These are phyloP conservation scores for Solanum microdontum DNA, from an alignment of 257 asterid species.

Conservation along the genomic window DNA sequence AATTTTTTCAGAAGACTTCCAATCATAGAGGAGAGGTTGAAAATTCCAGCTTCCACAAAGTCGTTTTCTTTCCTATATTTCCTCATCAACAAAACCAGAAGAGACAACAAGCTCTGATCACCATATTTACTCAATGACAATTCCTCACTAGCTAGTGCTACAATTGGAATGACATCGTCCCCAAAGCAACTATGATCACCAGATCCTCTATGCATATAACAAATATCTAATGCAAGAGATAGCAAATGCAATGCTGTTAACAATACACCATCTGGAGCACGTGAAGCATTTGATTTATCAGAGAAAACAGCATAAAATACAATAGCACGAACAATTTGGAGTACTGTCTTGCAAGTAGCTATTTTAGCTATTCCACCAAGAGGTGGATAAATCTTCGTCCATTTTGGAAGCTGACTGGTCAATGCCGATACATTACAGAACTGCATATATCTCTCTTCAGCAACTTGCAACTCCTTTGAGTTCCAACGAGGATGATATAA, in stretches of 20 bases:
- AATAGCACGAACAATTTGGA: slow-evolving; percentile 74
- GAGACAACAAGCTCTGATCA: slow-evolving; percentile 84
- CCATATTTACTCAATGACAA: slow-evolving; percentile 41
- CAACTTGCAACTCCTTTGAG: slow-evolving; percentile 79
- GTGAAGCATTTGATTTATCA: slow-evolving; percentile 38
- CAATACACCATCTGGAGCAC: slow-evolving; percentile 84
- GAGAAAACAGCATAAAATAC: slow-evolving; percentile 65
- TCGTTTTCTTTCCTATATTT: slow-evolving; percentile 56
- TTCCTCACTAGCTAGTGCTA: slow-evolving; percentile 75
- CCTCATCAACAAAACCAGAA: slow-evolving; percentile 76
- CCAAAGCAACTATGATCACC: slow-evolving; percentile 35
- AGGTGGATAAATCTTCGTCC: slow-evolving; percentile 78
- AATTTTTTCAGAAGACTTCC: slow-evolving; percentile 50
- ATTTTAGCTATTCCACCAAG: slow-evolving; percentile 70
- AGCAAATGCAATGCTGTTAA: slow-evolving; percentile 73
- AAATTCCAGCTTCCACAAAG: slow-evolving; percentile 51
- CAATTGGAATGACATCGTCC: slow-evolving; percentile 58
- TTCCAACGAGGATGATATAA: slow-evolving; percentile 95
- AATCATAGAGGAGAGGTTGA: slow-evolving; percentile 42
- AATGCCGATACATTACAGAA: slow-evolving; percentile 75
- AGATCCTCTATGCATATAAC: slow-evolving; percentile 46
- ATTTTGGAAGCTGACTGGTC: slow-evolving; percentile 76
- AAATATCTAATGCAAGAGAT: slow-evolving; percentile 74
- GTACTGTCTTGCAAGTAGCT: slow-evolving; percentile 74
- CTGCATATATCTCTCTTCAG: slow-evolving; percentile 84